Base-by-base conservation (phyloP, 129 eudicot species). In the Smallanthus sonchifolius region DNA sequence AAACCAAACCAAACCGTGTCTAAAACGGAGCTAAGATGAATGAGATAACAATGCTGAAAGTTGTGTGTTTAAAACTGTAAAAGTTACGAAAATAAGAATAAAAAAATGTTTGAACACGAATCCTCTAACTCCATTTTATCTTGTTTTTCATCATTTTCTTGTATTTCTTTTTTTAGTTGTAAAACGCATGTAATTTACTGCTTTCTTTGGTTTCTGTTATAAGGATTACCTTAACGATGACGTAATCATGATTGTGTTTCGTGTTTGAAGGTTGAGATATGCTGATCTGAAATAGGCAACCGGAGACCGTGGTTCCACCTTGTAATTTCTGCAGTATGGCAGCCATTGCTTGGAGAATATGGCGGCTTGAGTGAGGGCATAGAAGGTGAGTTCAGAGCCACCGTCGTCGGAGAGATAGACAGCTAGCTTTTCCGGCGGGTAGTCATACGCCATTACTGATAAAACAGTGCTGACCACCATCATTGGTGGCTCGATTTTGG, bases 341-440 rank as follows among this genome's bases (percentile, higher is more conserved):
- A 92, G 56, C 97, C 97, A 92, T n/a, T 85, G 84, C 72, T 75
- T 70, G 35, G 93, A 83, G 43, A 92, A 89, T 4, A 13, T 30
- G 8, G 94, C 82, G 7, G 97, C 96, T 65, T 87, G 91, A 34
- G 78, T 67, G 20, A 92, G 86, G 39, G 96, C 96, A 51, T 85
- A 83, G 63, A 92, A 89, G 36, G 96, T 89, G 38, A 92, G 81
- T 10, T 87, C 83, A 0, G 97, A 91, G 20, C 89, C 94, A 60
- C 83, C 97, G n/a, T 91, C 97, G 32, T 91, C 97, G 1, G 97
- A 91, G 37, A 91, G 91, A 76, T 91, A 91, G 19, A 91, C 84
- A 4, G 84, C 28, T 43, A 91, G 87, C 38, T 88, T 88, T 57
- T 91, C 89, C 4, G 97, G 78, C 13, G 89, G 97, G 59, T 91